phyloP scores from a whole-genome alignment of 2,329 filamentous ascomycete genomes.

The Aspergillus versicolor region DNA sequence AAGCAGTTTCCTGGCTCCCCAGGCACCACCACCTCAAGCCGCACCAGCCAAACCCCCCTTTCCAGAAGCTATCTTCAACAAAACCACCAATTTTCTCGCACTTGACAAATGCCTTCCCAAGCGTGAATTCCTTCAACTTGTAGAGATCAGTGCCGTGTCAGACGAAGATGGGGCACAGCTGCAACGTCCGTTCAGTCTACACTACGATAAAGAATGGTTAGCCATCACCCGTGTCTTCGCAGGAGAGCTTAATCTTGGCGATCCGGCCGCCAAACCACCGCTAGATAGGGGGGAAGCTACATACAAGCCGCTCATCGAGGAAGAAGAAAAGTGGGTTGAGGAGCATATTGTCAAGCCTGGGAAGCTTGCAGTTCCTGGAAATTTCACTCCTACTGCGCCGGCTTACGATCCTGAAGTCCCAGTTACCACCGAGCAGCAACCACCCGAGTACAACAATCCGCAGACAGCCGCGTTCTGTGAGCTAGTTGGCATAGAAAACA shows the following conservation, averaged over 20 bases:
- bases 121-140: constrained; percentile 78
- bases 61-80: constrained; percentile 73
- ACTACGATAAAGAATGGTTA: constrained; percentile 94
- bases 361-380: constrained; percentile 69
- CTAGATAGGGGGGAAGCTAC: constrained; percentile 65
- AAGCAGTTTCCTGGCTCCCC: constrained; percentile 63
- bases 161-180: constrained; percentile 19
- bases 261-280: constrained; percentile 54
- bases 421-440: constrained; percentile 61
- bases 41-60: constrained; percentile 60
- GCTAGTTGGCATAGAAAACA: constrained; percentile 72
- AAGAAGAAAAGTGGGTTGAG: constrained; percentile 76
- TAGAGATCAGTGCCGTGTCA: constrained; percentile 58
- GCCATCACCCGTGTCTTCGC: constrained; percentile 86
- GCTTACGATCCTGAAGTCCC: constrained; percentile 61
- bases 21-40: constrained; percentile 18
- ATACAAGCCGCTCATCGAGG: constrained; percentile 67
- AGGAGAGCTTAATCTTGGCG: constrained; percentile 62
- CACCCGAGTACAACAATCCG: constrained; percentile 79
- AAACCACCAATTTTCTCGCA: constrained; percentile 77
- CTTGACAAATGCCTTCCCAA: constrained; percentile 86
- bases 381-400: constrained; percentile 76
- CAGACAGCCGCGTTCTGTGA: constrained; percentile 83
- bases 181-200: constrained; percentile 58
- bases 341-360: constrained; percentile 65